phyloP scores from a whole-genome alignment of 768 basidiomycete genomes.

The Dioszegia crocea region DNA sequence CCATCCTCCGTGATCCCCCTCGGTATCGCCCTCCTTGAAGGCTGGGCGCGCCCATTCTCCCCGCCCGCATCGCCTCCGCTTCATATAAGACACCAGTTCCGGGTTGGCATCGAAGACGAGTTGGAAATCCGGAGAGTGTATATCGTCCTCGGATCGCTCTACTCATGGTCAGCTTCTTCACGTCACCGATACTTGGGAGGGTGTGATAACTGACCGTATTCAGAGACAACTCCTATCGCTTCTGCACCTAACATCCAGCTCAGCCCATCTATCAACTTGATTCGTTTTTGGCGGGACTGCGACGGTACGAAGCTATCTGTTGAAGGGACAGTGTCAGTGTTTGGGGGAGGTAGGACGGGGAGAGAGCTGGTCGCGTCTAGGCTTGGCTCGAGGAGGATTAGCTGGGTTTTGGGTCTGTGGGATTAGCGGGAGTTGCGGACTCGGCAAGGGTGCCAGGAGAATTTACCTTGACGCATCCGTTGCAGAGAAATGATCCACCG shows the following conservation, averaged over 20 bases:
- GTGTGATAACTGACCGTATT: conserved; percentile 3
- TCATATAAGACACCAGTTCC: conserved; percentile 3
- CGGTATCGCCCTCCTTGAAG: conserved; percentile 8
- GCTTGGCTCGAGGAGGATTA: conserved; percentile 37
- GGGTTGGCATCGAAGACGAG: neutral
- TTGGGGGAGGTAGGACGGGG: conserved; percentile 23
- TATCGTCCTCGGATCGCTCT: neutral
- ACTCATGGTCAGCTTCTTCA: neutral
- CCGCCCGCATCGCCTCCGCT: conserved; percentile 12
- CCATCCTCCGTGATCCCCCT: conserved; percentile 23
- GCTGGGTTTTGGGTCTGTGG: conserved; percentile 14
- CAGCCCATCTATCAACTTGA: conserved; percentile 21
- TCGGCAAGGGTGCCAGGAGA: neutral
- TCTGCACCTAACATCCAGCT: conserved; percentile 23
- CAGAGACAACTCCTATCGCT: conserved; percentile 20
- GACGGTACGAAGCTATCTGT: conserved; percentile 10
- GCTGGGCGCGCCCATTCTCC: conserved; percentile 20
- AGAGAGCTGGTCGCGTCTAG: conserved; percentile 16
- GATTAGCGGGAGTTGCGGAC: neutral
- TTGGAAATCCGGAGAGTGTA: neutral
- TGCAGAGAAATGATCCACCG: conserved; percentile 23
- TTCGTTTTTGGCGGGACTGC: conserved; percentile 19
- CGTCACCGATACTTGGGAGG: neutral
- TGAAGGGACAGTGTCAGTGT: neutral
- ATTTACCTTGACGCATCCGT: conserved; percentile 17